A percentile compares a stretch with the other conserved stretches of the same genome.
phyloP scores from a whole-genome alignment of 371 early-diverging fungal species.

The Capillidium heterosporum region DNA sequence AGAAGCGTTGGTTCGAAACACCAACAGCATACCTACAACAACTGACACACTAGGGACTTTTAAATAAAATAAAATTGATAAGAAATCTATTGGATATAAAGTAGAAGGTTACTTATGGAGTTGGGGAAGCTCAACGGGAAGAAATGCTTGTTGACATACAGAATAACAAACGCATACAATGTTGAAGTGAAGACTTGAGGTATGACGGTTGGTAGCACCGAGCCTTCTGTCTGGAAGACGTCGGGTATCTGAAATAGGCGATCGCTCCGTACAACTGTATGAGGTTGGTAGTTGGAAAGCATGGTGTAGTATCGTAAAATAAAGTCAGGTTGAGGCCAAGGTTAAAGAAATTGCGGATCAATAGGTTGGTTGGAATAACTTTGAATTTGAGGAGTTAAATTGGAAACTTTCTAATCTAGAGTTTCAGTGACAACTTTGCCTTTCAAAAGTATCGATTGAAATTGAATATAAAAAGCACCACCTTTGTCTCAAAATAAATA shows the following conservation, averaged over 20 bases:
- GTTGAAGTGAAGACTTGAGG: conserved; percentile 7
- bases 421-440: no score
- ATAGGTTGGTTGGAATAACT: no score
- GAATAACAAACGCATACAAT: not conserved
- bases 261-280: not conserved
- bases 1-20: conserved; percentile 60
- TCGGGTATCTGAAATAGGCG: conserved; percentile 3
- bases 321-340: no score
- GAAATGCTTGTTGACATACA: not conserved
- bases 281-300: no score
- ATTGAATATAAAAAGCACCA: no score
- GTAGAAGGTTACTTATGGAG: conserved; percentile 4
- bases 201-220: conserved; percentile 7
- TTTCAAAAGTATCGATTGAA: no score
- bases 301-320: no score
- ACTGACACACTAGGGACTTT: not conserved
- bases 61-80: not conserved
- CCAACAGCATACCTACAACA: conserved; percentile 45
- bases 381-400: no score
- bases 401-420: no score
- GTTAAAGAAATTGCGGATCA: no score
- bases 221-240: conserved; percentile 5
- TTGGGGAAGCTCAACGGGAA: conserved; percentile 1
- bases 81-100: not conserved
- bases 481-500: no score